Evolutionary conservation across 2,329 filamentous ascomycete species (phyloP).

Genomic region (Exophiala viscosa): DNA sequence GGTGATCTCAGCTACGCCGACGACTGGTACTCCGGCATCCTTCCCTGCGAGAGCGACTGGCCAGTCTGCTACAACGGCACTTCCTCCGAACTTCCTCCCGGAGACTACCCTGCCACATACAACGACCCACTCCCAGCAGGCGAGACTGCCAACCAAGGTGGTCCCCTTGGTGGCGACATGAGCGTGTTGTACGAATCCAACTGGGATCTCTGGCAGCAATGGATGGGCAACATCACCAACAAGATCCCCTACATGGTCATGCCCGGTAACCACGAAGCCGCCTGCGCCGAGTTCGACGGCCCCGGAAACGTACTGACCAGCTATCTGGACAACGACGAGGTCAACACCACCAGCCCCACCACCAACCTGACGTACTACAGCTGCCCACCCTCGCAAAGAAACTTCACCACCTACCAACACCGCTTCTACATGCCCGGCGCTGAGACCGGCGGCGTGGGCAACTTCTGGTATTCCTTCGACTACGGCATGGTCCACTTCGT

Average conservation of each 20-base stretch:
- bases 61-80: conserved; percentile 53
- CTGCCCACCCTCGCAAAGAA: conserved; percentile 51
- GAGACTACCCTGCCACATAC: conserved; percentile 41
- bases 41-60: conserved; percentile 48
- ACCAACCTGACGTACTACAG: conserved; percentile 48
- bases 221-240: conserved; percentile 41
- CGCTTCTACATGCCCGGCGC: conserved; percentile 51
- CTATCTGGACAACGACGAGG: conserved; percentile 44
- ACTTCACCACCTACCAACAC: conserved; percentile 51
- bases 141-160: conserved; percentile 45
- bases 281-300: conserved; percentile 50
- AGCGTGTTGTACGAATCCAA: conserved; percentile 50
- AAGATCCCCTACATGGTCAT: conserved; percentile 51
- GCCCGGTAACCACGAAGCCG: conserved; percentile 51
- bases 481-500: conserved; percentile 54
- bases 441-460: conserved; percentile 48
- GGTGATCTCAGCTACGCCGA: conserved; percentile 52
- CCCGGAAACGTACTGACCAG: conserved; percentile 44
- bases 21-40: conserved; percentile 51
- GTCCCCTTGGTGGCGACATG: conserved; percentile 48
- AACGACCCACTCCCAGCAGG: conserved; percentile 44
- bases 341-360: conserved; percentile 41
- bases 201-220: conserved; percentile 53
- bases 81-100: conserved; percentile 39
- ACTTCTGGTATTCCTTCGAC: conserved; percentile 56